These are phyloP conservation scores for Clohesyomyces aquaticus DNA, from an alignment of 495 filamentous ascomycete genomes.

Conservation along the genomic window DNA sequence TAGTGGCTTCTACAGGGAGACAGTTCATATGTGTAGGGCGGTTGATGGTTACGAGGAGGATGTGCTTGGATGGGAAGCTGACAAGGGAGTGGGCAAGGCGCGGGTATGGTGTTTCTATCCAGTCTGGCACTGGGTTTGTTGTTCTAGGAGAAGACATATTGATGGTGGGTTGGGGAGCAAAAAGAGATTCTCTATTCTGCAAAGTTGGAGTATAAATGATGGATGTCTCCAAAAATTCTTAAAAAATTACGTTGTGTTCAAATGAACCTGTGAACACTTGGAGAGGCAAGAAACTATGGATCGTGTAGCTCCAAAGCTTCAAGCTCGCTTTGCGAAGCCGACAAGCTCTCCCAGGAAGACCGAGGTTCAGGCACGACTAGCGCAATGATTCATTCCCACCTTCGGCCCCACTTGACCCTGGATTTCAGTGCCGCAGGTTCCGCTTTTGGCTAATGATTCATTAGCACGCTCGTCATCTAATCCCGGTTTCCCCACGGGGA, in stretches of 20 bases:
- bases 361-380: not conserved
- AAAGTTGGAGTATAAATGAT: too few relatives aligned
- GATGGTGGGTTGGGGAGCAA: not conserved
- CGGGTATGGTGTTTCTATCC: slow-evolving; percentile 38
- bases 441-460: slow-evolving; percentile 12
- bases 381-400: slow-evolving; percentile 3
- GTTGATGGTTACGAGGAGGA: slow-evolving; percentile 45
- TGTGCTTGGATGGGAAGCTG: slow-evolving; percentile 41
- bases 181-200: too few relatives aligned
- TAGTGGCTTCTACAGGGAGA: slow-evolving; percentile 38
- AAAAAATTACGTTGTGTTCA: too few relatives aligned
- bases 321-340: too few relatives aligned
- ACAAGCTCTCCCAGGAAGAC: not conserved
- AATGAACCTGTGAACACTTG: too few relatives aligned
- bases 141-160: slow-evolving; percentile 37
- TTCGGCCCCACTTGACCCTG: not conserved
- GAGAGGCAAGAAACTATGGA: too few relatives aligned
- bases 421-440: not conserved
- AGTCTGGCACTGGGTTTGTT: slow-evolving; percentile 35
- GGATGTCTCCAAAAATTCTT: too few relatives aligned
- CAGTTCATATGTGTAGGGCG: slow-evolving; percentile 41
- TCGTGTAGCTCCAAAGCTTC: too few relatives aligned
- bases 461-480: not conserved
- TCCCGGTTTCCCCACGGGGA: slow-evolving; percentile 7
- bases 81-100: slow-evolving; percentile 38